These are phyloP conservation scores for Solanum tarapatanum DNA, from an alignment of 257 asterid species.

Conservation along the genomic window DNA sequence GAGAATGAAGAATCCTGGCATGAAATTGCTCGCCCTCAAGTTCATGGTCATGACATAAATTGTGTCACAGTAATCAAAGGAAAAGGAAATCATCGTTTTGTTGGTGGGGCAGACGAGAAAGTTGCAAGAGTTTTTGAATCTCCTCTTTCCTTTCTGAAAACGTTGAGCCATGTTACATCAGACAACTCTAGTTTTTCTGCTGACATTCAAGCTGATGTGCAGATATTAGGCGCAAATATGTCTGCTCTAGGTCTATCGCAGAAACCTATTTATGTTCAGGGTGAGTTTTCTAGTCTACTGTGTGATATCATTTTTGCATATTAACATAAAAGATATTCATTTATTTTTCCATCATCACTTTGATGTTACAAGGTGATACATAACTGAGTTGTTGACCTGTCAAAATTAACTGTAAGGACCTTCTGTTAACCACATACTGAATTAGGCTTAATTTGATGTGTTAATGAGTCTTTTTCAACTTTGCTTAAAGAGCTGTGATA, in stretches of 20 bases:
- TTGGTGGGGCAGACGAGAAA: slow-evolving; percentile 95
- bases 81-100: slow-evolving; percentile 83
- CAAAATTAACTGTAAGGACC: not conserved
- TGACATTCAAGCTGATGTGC: slow-evolving; percentile 54
- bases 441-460: not conserved
- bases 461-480: not conserved
- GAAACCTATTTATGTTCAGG: slow-evolving; percentile 88
- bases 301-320: not conserved
- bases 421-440: not conserved
- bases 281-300: slow-evolving; percentile 17
- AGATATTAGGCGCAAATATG: slow-evolving; percentile 95
- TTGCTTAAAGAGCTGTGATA: not conserved
- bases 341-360: not conserved
- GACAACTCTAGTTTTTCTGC: slow-evolving; percentile 23
- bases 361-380: not conserved
- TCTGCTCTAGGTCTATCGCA: slow-evolving; percentile 95
- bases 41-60: slow-evolving; percentile 93
- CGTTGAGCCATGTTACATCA: slow-evolving; percentile 53
- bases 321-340: not conserved
- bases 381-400: not conserved
- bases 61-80: slow-evolving; percentile 68
- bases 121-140: slow-evolving; percentile 95
- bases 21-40: slow-evolving; percentile 98
- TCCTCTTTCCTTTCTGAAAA: slow-evolving; percentile 77
- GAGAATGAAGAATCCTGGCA: slow-evolving; percentile 63